Evolutionary conservation across 371 early-diverging fungal species (phyloP).

Genomic region (Rhizopus sp.): DNA sequence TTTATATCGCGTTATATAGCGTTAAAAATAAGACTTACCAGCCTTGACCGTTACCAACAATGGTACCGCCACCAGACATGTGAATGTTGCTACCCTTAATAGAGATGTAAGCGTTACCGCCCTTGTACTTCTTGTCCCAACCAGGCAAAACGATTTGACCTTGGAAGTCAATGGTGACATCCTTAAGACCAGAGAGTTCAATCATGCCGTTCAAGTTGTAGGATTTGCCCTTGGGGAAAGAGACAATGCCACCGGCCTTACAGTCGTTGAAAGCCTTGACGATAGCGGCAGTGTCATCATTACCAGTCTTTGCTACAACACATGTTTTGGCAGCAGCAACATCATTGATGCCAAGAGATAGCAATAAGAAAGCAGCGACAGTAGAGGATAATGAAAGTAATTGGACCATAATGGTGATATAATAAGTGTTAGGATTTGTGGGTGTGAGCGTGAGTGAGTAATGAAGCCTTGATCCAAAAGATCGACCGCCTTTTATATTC

Average conservation of each 20-base stretch:
- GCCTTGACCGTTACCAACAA: conserved; percentile 35
- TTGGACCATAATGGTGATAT: conserved; percentile 33
- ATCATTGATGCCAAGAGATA: conserved; percentile 1
- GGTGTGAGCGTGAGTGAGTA: too few relatives aligned
- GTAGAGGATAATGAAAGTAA: conserved; percentile 13
- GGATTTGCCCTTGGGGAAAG: conserved; percentile 25
- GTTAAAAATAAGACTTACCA: conserved; percentile 24
- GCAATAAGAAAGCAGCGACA: conserved; percentile 5
- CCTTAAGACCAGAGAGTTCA: conserved; percentile 18
- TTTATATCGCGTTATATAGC: not conserved
- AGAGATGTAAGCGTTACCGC: conserved; percentile 27
- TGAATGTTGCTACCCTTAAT: conserved; percentile 32
- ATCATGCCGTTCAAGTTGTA: conserved; percentile 31
- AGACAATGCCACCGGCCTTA: conserved; percentile 34
- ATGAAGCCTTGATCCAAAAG: too few relatives aligned
- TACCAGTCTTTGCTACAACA: conserved; percentile 19
- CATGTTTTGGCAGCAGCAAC: conserved; percentile 27
- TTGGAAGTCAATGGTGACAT: conserved; percentile 32
- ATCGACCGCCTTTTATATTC: too few relatives aligned
- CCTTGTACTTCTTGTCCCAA: conserved; percentile 24
- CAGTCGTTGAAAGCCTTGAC: conserved; percentile 30
- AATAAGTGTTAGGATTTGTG: too few relatives aligned
- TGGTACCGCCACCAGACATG: conserved; percentile 25
- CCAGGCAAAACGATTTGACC: conserved; percentile 30
- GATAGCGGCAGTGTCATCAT: conserved; percentile 30